Percentiles rank a stretch among this genome's conserved stretches.
Conservation (phyloP, 2,329 filamentous ascomycete species). For the Trichoderma sp. region DNA sequence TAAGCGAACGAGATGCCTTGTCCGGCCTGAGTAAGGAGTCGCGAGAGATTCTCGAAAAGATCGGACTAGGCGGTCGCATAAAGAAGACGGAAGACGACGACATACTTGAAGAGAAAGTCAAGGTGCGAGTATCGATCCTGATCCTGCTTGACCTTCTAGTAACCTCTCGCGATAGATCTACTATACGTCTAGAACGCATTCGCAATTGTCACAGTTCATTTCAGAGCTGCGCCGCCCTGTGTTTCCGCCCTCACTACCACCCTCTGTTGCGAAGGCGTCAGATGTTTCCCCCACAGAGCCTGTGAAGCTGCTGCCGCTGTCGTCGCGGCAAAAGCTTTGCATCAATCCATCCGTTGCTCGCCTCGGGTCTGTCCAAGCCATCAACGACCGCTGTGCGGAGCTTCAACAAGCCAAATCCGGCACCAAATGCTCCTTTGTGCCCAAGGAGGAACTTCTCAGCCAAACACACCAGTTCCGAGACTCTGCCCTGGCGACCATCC, state of each 20-base stretch:
- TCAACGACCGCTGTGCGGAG: conserved; percentile 92
- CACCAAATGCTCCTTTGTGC: conserved; percentile 74
- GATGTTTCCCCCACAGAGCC: conserved; percentile 38
- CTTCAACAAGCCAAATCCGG: conserved; percentile 69
- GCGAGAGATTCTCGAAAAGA: conserved; percentile 69
- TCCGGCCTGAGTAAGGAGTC: conserved; percentile 73
- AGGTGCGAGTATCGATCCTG: conserved; percentile 49
- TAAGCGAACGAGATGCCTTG: conserved; percentile 43
- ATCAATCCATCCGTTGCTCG: conserved; percentile 82
- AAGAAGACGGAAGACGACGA: conserved; percentile 46
- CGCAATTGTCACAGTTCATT: conserved; percentile 86
- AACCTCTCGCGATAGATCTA: conserved; percentile 61
- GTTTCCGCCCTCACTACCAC: conserved; percentile 71
- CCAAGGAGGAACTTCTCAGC: conserved; percentile 72
- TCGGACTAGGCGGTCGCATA: conserved; percentile 50
- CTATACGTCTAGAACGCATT: conserved; percentile 91
- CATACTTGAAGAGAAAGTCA: conserved; percentile 65
- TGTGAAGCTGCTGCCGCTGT: conserved; percentile 80
- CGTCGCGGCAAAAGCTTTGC: conserved; percentile 83
- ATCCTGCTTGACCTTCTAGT: conserved; percentile 33
- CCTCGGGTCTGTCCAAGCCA: conserved; percentile 72
- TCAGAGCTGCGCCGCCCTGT: conserved; percentile 77
- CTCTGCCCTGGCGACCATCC: conserved; percentile 76
- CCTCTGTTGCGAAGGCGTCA: conserved; percentile 39
- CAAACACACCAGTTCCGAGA: conserved; percentile 82